Evolutionary conservation across 2,329 filamentous ascomycete genomes (phyloP).

Genomic region (Akanthomyces dipterigenus): DNA sequence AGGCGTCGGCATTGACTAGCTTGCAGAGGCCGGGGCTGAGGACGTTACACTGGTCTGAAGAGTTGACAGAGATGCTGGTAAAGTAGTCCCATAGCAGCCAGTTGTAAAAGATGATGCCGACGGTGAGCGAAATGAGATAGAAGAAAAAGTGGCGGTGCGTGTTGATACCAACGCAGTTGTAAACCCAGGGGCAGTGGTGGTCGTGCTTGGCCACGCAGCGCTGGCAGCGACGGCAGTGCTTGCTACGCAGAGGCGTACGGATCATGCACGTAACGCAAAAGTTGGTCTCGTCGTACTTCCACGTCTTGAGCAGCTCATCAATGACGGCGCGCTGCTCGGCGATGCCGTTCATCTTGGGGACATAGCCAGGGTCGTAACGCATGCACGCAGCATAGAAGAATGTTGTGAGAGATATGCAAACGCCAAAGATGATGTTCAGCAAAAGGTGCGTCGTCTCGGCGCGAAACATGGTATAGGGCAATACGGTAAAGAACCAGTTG

Average conservation of each 20-base stretch:
- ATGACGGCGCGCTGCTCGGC: constrained; percentile 86
- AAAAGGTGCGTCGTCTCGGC: constrained; percentile 49
- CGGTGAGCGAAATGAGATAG: constrained; percentile 72
- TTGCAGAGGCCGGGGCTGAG: constrained; percentile 70
- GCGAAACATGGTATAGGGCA: constrained; percentile 41
- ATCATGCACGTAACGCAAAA: constrained; percentile 97
- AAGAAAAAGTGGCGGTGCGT: constrained; percentile 95
- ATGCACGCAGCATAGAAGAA: constrained; percentile 89
- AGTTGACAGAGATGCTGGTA: constrained; percentile 46
- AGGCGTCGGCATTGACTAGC: constrained; percentile 72
- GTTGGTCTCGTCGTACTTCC: constrained; percentile 90
- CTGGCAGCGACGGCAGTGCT: constrained; percentile 87
- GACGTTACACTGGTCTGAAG: constrained; percentile 59
- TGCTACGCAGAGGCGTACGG: constrained; percentile 83
- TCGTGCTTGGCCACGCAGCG: constrained; percentile 95
- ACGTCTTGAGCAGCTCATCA: constrained; percentile 73
- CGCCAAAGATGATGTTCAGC: constrained; percentile 68
- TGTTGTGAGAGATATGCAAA: constrained; percentile 56
- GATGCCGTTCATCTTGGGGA: constrained; percentile 83
- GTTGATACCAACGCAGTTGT: constrained; percentile 92
- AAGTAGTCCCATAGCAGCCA: constrained; percentile 68
- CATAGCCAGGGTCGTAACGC: constrained; percentile 83
- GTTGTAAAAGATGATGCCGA: constrained; percentile 68
- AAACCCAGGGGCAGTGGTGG: constrained; percentile 97
- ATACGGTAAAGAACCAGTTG: constrained; percentile 66